phyloP scores from a whole-genome alignment of 2,329 filamentous ascomycete genomes.

The Aspergillus tamarii region DNA sequence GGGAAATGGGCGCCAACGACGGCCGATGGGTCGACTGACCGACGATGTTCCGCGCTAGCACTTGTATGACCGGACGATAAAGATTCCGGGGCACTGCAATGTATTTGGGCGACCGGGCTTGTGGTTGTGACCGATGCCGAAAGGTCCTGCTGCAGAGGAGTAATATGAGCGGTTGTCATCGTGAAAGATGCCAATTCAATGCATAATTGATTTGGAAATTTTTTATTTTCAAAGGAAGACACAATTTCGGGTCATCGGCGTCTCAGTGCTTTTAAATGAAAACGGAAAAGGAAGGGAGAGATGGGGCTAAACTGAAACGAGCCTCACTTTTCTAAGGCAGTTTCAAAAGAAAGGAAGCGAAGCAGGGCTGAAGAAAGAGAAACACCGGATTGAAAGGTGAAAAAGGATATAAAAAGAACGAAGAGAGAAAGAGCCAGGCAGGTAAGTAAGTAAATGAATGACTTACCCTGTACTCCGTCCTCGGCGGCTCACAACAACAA shows the following conservation, averaged over 20 bases:
- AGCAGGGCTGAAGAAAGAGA: conserved; percentile 4
- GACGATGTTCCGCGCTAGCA: conserved; percentile 30
- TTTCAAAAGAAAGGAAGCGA: conserved; percentile 12
- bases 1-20: conserved; percentile 26
- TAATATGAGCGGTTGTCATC: conserved; percentile 37
- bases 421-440: conserved; percentile 6
- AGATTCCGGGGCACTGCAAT: conserved; percentile 25
- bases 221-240: conserved; percentile 4
- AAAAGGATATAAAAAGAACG: conserved; percentile 8
- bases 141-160: conserved; percentile 31
- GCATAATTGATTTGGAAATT: conserved; percentile 19
- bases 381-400: conserved; percentile 3
- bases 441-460: conserved; percentile 1
- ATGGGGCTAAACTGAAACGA: conserved; percentile 1
- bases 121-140: conserved; percentile 29
- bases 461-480: conserved; percentile 7
- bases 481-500: conserved; percentile 1
- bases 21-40: conserved; percentile 20
- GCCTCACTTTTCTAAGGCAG: neutral
- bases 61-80: conserved; percentile 29
- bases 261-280: conserved; percentile 2
- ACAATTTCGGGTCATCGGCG: neutral
- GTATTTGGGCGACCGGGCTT: conserved; percentile 23
- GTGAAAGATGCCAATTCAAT: conserved; percentile 17
- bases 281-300: conserved; percentile 1